A percentile compares a stretch with the other conserved stretches of the same genome.
These are phyloP conservation scores for Rosa chinensis DNA, from an alignment of 306 rosid genomes.

Conservation along the genomic window DNA sequence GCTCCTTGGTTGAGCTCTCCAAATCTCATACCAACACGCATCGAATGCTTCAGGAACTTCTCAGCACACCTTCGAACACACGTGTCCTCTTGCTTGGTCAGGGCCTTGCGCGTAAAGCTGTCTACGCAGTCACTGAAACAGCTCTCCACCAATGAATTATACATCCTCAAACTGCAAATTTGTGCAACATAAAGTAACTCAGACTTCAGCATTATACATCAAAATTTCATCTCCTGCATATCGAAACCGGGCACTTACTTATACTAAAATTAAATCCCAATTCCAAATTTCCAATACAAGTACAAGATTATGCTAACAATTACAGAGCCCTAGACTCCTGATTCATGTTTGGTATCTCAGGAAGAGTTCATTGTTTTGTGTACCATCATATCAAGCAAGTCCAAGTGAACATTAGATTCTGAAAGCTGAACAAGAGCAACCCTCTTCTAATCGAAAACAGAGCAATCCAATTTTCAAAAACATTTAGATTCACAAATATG, in stretches of 20 bases:
- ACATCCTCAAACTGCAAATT: constrained; percentile 49
- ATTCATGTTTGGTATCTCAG: not conserved
- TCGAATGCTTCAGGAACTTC: constrained; percentile 57
- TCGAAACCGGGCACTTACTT: not conserved
- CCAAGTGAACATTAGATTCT: not conserved
- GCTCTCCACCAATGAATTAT: constrained; percentile 56
- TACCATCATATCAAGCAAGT: not conserved
- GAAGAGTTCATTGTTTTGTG: not conserved
- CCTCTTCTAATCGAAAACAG: not conserved
- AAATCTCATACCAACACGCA: constrained; percentile 57
- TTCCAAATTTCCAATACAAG: constrained; percentile 2
- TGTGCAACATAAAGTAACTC: not conserved
- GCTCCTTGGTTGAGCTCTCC: constrained; percentile 61
- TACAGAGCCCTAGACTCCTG: not conserved
- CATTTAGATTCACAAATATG: not conserved
- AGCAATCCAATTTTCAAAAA: not conserved
- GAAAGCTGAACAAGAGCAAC: not conserved
- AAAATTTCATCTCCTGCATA: not conserved
- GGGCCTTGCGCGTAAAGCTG: constrained; percentile 44
- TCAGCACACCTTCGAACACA: constrained; percentile 60
- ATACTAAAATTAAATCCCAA: not conserved
- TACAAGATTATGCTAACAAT: not conserved
- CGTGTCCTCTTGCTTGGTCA: constrained; percentile 53
- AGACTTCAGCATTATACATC: not conserved
- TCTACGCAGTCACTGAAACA: constrained; percentile 52